Conservation (phyloP, 2,329 filamentous ascomycete species). For the Blumeria hordei region DNA sequence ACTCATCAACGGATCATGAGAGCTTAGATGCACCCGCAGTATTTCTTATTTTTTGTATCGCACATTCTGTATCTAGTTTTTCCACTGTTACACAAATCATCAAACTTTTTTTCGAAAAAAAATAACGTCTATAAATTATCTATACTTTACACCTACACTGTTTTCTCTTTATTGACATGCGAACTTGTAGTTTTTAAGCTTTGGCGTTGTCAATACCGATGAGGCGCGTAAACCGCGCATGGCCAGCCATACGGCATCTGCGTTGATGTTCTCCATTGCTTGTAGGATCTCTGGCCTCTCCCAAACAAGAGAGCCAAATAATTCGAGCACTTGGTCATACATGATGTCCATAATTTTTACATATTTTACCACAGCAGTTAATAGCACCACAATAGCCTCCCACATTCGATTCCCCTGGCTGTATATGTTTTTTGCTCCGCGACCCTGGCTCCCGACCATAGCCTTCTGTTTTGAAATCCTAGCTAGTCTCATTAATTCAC, state of each 20-base stretch:
- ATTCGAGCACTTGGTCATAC: conserved; percentile 45
- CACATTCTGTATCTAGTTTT: no score
- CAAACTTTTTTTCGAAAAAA: no score
- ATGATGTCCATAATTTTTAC: conserved; percentile 41
- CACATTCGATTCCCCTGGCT: conserved; percentile 38
- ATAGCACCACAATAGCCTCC: conserved; percentile 32
- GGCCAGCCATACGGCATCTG: conserved; percentile 54
- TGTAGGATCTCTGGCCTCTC: conserved; percentile 23
- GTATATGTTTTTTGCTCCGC: conserved; percentile 28
- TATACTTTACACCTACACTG: no score
- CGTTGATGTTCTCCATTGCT: conserved; percentile 39
- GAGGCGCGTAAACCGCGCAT: conserved; percentile 10
- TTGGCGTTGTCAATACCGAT: conserved; percentile 11
- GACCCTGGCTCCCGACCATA: conserved; percentile 14
- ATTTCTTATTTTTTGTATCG: no score
- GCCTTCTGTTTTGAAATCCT: conserved; percentile 17
- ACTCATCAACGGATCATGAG: no score
- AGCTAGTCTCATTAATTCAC: conserved; percentile 27
- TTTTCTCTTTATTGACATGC: no score
- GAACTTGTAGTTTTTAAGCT: conserved; percentile 18
- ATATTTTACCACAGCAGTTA: conserved; percentile 34
- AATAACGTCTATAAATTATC: no score
- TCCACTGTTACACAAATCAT: no score
- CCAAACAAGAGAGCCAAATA: conserved; percentile 29
- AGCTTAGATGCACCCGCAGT: no score